Percentiles rank a stretch among this genome's conserved stretches.
phyloP scores from a whole-genome alignment of 805 yeast genomes.

The Lipomyces sp. region DNA sequence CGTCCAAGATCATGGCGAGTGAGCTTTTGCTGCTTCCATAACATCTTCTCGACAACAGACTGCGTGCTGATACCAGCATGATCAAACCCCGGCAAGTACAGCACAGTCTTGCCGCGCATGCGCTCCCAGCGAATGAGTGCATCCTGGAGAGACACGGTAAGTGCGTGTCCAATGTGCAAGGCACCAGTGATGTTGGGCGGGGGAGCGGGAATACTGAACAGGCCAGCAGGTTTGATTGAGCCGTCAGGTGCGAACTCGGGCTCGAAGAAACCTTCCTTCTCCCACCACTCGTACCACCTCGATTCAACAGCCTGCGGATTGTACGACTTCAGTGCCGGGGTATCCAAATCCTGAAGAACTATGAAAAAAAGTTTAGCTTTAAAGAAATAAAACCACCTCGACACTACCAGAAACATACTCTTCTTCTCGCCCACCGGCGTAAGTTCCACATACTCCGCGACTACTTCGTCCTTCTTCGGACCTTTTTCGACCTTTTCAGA shows the following conservation, averaged over 20 bases:
- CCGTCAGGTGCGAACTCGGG: conserved; percentile 82
- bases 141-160: conserved; percentile 93
- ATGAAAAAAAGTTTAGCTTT: background rate
- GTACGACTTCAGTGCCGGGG: conserved; percentile 90
- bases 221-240: conserved; percentile 71
- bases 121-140: conserved; percentile 88
- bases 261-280: conserved; percentile 75
- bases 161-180: conserved; percentile 95
- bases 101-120: conserved; percentile 93
- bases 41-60: conserved; percentile 93
- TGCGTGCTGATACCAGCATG: conserved; percentile 99
- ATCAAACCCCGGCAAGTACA: conserved; percentile 94
- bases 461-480: conserved; percentile 59
- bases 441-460: conserved; percentile 79
- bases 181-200: conserved; percentile 99
- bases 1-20: conserved; percentile 96
- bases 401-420: conserved; percentile 24
- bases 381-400: background rate
- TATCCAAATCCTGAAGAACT: conserved; percentile 76
- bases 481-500: conserved; percentile 44
- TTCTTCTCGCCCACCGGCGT: conserved; percentile 92
- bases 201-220: conserved; percentile 92
- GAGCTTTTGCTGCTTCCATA: conserved; percentile 81
- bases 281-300: conserved; percentile 99
- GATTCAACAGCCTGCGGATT: conserved; percentile 90